A percentile compares a stretch with the other conserved stretches of the same genome.
Conservation (phyloP, 1,284 basidiomycete species). For the Boletus hoseneyae region DNA sequence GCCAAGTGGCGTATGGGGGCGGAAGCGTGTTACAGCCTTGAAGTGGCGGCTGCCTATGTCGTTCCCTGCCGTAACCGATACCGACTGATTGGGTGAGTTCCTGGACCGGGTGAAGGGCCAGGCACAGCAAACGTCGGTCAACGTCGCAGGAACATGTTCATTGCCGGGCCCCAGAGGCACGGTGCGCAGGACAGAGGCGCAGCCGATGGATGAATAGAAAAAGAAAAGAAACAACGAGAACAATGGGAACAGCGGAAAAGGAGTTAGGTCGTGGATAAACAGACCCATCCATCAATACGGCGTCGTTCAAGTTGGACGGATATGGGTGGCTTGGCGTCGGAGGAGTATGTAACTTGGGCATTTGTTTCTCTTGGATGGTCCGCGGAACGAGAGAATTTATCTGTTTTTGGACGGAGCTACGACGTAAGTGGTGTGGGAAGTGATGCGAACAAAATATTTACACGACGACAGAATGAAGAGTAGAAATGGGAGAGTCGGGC, state of each 20-base stretch:
- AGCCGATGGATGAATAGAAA: background rate
- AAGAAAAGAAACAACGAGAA: background rate
- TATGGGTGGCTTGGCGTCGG: background rate
- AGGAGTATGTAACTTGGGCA: no score
- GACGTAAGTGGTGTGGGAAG: no score
- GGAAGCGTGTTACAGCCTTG: slow-evolving; percentile 12
- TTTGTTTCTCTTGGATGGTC: background rate
- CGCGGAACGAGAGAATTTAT: background rate
- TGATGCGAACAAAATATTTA: no score
- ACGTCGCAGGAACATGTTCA: background rate
- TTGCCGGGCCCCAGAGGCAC: background rate
- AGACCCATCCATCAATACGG: background rate
- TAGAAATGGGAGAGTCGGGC: no score
- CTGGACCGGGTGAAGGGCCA: slow-evolving; percentile 1
- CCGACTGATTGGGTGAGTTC: background rate
- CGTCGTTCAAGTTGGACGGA: background rate
- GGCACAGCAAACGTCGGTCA: slow-evolving; percentile 19
- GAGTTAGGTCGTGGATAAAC: background rate
- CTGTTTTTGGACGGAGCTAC: no score
- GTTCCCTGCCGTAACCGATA: slow-evolving; percentile 14
- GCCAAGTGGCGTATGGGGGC: background rate
- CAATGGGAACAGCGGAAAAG: background rate
- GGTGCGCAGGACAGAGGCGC: slow-evolving; percentile 7
- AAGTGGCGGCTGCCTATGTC: slow-evolving; percentile 1
- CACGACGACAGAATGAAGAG: no score